phyloP scores from a whole-genome alignment of 495 filamentous ascomycete genomes.

The Amniculicola lignicola region DNA sequence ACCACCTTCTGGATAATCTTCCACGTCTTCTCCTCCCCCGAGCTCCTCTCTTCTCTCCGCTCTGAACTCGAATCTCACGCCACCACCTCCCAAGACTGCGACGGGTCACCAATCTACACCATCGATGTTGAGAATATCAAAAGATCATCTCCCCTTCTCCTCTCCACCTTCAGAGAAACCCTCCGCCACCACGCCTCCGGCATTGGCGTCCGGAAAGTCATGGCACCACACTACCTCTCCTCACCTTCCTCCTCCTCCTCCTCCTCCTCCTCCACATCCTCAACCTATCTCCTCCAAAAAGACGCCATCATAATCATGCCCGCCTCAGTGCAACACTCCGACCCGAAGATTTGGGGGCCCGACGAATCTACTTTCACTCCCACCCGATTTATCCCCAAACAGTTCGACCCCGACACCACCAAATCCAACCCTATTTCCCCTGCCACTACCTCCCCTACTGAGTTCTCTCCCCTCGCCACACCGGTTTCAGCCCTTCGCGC shows the following conservation, averaged over 20 bases:
- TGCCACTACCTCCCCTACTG: too few relatives aligned
- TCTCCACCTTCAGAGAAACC: conserved; percentile 17
- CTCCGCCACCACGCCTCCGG: conserved; percentile 2
- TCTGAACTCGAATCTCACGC: conserved; percentile 37
- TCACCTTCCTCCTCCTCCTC: too few relatives aligned
- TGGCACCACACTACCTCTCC: conserved; percentile 16
- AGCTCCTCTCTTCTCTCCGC: conserved; percentile 42
- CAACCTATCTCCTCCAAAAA: conserved; percentile 17
- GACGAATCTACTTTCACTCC: conserved; percentile 9
- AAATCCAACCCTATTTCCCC: too few relatives aligned
- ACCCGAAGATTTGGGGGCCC: conserved; percentile 14
- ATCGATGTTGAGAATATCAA: conserved; percentile 19
- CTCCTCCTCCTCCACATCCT: too few relatives aligned
- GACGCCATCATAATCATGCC: conserved; percentile 20
- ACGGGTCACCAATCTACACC: neutral
- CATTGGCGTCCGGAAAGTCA: conserved; percentile 6
- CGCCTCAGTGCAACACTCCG: conserved; percentile 7
- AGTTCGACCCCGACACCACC: neutral
- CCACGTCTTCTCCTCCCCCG: conserved; percentile 43
- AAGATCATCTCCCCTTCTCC: conserved; percentile 13
- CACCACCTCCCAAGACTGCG: neutral
- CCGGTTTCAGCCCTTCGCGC: conserved; percentile 11
- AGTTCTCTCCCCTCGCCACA: neutral
- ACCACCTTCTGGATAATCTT: conserved; percentile 49
- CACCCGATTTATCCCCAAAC: conserved; percentile 11